Conservation (phyloP, 176 grass and related monocot genomes). For the Tillandsia fasciculata region DNA sequence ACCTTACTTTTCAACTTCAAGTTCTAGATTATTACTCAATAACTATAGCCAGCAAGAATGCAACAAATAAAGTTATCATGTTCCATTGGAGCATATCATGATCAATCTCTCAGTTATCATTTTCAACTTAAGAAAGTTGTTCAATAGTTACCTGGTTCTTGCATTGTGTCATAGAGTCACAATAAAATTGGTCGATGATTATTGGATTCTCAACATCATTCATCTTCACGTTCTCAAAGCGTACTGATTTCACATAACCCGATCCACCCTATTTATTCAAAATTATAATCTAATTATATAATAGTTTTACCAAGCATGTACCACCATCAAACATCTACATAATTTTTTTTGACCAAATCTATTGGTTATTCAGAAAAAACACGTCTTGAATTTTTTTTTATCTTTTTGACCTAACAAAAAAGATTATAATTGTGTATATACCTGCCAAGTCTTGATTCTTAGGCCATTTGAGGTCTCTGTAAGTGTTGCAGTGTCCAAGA, state of each 20-base stretch:
- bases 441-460: slow-evolving; percentile 93
- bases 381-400: background rate
- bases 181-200: slow-evolving; percentile 98
- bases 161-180: slow-evolving; percentile 36
- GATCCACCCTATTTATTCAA: slow-evolving; percentile 40
- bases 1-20: background rate
- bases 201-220: slow-evolving; percentile 73
- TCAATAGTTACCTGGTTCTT: slow-evolving; percentile 32
- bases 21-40: too few species aligned
- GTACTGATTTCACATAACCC: slow-evolving; percentile 48
- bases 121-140: background rate
- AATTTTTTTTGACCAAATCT: background rate
- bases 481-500: slow-evolving; percentile 48
- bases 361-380: background rate
- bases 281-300: background rate
- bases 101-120: background rate
- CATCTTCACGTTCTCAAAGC: slow-evolving; percentile 53
- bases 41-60: background rate
- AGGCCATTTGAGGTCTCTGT: slow-evolving; percentile 54
- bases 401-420: background rate
- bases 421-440: slow-evolving; percentile 6
- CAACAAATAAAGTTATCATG: slow-evolving; percentile 4
- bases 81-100: background rate
- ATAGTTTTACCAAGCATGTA: background rate
- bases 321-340: background rate